These are phyloP conservation scores for Kandelia obovata DNA, from an alignment of 345 rosid genomes.

Conservation along the genomic window DNA sequence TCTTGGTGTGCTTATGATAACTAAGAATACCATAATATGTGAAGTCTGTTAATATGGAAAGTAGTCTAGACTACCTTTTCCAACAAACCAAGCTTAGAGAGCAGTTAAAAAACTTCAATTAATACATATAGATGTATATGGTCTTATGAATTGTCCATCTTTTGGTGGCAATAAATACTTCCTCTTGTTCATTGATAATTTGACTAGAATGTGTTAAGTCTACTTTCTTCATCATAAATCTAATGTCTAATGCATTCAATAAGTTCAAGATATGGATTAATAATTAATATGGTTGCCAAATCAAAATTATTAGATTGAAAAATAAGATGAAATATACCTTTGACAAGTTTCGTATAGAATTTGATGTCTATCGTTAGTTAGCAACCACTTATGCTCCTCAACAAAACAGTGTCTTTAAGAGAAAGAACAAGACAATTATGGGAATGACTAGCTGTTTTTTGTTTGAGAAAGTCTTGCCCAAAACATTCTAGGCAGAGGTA, in stretches of 20 bases:
- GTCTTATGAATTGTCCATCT: not conserved
- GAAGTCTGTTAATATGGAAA: constrained; percentile 4
- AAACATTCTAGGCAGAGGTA: no score
- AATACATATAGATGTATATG: constrained; percentile 1
- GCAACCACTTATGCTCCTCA: no score
- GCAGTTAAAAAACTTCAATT: not conserved
- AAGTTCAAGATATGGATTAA: constrained; percentile 2
- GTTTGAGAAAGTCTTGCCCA: no score
- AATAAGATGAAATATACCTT: no score
- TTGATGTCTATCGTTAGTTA: no score
- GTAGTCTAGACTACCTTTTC: not conserved
- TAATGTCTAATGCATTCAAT: not conserved
- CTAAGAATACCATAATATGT: not conserved
- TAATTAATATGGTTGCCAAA: not conserved
- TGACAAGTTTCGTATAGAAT: no score
- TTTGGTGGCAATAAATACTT: constrained; percentile 4
- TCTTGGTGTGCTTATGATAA: not conserved
- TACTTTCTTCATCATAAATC: constrained; percentile 5
- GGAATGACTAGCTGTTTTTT: no score
- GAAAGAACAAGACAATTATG: no score
- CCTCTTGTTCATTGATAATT: constrained; percentile 13
- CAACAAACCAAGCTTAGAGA: not conserved
- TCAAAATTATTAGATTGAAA: no score
- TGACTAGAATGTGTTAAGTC: not conserved
- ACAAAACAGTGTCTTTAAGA: no score